A percentile compares a stretch with the other conserved stretches of the same genome.
phyloP scores from a whole-genome alignment of 345 rosid genomes.

The Syzygium oleosum region DNA sequence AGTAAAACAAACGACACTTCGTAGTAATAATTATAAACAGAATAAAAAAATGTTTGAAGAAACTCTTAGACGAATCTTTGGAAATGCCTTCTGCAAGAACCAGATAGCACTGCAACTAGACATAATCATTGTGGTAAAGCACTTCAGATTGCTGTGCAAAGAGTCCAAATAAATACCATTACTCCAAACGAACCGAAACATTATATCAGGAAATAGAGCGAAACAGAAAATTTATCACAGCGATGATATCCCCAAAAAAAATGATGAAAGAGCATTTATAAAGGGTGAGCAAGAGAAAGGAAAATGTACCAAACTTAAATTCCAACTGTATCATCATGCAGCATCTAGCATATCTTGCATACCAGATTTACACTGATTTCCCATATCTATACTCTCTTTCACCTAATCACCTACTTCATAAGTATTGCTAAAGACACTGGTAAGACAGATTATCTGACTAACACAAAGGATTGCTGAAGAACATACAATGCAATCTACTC shows the following conservation, averaged over 20 bases:
- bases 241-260: neutral
- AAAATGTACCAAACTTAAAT: neutral
- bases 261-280: neutral
- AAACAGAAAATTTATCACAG: neutral
- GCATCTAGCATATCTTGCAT: neutral
- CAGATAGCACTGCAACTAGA: neutral
- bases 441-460: neutral
- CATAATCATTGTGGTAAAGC: neutral
- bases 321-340: neutral
- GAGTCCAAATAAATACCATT: neutral
- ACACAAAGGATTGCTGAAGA: neutral
- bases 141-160: neutral
- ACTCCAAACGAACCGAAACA: neutral
- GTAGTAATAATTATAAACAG: neutral
- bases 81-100: neutral
- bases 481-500: neutral
- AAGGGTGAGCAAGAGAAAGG: neutral
- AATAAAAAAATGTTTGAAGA: neutral
- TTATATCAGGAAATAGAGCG: neutral
- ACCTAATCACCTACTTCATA: neutral
- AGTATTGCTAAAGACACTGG: neutral
- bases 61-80: neutral
- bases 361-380: neutral
- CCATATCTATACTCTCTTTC: neutral
- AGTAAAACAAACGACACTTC: neutral